Evolutionary conservation across 768 basidiomycete species (phyloP).

Genomic region (Saitozyma podzolica): DNA sequence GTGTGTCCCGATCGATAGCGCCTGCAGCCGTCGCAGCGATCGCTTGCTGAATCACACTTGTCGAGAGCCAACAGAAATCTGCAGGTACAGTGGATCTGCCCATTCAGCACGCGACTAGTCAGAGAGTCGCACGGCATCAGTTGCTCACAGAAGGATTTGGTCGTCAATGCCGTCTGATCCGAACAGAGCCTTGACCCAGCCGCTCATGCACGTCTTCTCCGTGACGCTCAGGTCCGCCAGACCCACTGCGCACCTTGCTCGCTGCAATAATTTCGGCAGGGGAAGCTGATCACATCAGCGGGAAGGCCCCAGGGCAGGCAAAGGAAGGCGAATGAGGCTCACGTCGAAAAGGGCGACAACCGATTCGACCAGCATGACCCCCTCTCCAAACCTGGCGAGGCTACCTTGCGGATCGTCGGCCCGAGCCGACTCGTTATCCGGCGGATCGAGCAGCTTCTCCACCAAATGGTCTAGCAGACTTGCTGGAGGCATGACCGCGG

Average conservation of each 20-base stretch:
- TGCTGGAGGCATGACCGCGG: constrained; percentile 9
- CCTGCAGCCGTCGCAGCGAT: constrained; percentile 46
- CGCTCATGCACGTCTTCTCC: constrained; percentile 33
- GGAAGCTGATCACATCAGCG: constrained; percentile 17
- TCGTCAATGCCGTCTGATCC: constrained; percentile 52
- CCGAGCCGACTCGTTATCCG: constrained; percentile 19
- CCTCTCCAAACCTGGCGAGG: constrained; percentile 44
- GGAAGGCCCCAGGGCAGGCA: no score
- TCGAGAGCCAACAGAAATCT: constrained; percentile 48
- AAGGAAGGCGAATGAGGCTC: not conserved
- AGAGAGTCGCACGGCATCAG: not conserved
- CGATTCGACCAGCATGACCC: constrained; percentile 35
- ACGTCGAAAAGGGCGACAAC: constrained; percentile 29
- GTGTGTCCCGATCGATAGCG: constrained; percentile 51
- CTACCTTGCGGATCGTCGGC: constrained; percentile 49
- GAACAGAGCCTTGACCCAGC: constrained; percentile 52
- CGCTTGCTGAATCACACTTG: constrained; percentile 53
- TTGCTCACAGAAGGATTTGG: constrained; percentile 40
- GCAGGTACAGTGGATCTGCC: constrained; percentile 49
- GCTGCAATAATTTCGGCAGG: constrained; percentile 22
- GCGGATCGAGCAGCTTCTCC: constrained; percentile 17
- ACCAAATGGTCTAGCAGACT: constrained; percentile 14
- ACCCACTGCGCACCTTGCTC: constrained; percentile 23
- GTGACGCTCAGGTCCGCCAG: constrained; percentile 19
- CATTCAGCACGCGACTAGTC: not conserved